Conservation (phyloP, 108 stramenopile genomes). For the Nitzschia sp. region DNA sequence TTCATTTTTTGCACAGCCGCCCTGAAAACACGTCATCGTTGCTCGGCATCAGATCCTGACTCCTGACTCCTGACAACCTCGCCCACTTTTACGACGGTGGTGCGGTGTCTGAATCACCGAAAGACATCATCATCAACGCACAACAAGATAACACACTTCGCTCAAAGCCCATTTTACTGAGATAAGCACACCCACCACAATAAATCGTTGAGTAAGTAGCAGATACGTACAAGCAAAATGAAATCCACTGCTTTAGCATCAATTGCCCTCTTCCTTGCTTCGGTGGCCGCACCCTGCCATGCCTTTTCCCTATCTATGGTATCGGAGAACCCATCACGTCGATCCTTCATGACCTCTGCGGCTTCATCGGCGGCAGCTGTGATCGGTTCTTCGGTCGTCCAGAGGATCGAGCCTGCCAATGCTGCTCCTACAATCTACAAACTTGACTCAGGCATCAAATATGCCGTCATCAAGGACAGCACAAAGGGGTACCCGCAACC, state of each 20-base stretch:
- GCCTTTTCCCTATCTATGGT: constrained; percentile 14
- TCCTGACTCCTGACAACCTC: too few relatives aligned
- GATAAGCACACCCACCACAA: not conserved
- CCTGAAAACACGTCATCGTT: not conserved
- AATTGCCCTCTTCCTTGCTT: not conserved
- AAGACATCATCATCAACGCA: too few relatives aligned
- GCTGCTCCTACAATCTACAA: constrained; percentile 72
- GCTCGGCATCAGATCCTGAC: not conserved
- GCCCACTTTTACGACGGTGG: too few relatives aligned
- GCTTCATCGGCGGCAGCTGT: not conserved
- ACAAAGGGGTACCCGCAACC: constrained; percentile 46
- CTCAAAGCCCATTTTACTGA: not conserved
- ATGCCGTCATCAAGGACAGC: constrained; percentile 63
- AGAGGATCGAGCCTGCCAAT: constrained; percentile 2
- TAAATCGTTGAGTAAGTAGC: too few relatives aligned
- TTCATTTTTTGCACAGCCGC: not conserved
- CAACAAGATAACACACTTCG: not conserved
- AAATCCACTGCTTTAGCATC: not conserved
- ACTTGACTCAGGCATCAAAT: constrained; percentile 66
- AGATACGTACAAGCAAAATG: not conserved
- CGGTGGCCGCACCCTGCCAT: not conserved
- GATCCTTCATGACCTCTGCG: constrained; percentile 7
- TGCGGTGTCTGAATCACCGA: too few relatives aligned
- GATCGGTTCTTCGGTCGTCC: not conserved
- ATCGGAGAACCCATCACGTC: not conserved